phyloP scores from a whole-genome alignment of 305 asterid genomes.

The Nicotiana rustica region DNA sequence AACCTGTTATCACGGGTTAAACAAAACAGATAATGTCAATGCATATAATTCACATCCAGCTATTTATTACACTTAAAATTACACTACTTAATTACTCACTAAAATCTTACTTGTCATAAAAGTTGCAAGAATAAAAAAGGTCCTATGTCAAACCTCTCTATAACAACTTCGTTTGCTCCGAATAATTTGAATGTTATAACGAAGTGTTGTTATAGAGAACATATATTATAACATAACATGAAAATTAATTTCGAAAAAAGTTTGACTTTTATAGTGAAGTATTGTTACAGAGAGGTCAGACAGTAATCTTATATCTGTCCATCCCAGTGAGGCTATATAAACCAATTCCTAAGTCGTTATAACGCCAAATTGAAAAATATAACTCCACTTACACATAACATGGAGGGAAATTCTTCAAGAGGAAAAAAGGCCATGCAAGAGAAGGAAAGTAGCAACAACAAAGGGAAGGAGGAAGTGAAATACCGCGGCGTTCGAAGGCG shows the following conservation, averaged over 20 bases:
- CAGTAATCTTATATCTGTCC: not conserved
- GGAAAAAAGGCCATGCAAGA: slow-evolving; percentile 58
- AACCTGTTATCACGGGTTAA: too few species aligned
- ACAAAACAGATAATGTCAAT: too few species aligned
- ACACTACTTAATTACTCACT: not conserved
- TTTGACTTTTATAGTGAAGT: too few species aligned
- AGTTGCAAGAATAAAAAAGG: not conserved
- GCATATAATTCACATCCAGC: too few species aligned
- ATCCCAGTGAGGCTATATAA: not conserved
- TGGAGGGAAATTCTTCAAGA: slow-evolving; percentile 61
- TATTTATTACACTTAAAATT: not conserved
- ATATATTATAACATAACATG: too few species aligned
- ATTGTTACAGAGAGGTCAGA: too few species aligned
- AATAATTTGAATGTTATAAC: too few species aligned
- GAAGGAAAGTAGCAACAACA: slow-evolving; percentile 46
- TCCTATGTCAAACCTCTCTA: too few species aligned
- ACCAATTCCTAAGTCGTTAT: too few species aligned
- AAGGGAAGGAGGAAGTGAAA: slow-evolving; percentile 49
- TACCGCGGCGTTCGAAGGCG: slow-evolving; percentile 75
- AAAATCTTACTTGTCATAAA: not conserved
- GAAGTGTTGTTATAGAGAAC: too few species aligned
- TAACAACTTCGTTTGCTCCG: too few species aligned
- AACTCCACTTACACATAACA: slow-evolving; percentile 1
- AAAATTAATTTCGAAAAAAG: too few species aligned
- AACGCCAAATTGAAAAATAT: not conserved